These are phyloP conservation scores for Sphenostylis stenocarpa DNA, from an alignment of 306 rosid species.

Conservation along the genomic window DNA sequence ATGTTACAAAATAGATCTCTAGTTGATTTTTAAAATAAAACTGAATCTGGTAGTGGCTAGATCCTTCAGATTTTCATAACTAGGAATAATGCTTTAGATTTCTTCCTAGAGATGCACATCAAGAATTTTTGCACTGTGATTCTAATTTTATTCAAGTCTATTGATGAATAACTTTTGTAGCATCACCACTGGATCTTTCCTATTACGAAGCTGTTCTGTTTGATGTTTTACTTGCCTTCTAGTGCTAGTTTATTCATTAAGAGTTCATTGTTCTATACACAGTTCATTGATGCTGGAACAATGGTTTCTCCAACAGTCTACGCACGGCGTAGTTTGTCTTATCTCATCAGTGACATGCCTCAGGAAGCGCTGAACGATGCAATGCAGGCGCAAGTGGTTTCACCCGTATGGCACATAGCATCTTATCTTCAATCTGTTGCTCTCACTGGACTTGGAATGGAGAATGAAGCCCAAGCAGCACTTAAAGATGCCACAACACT, in stretches of 20 bases:
- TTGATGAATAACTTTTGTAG: background rate
- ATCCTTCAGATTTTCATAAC: background rate
- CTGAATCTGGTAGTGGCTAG: background rate
- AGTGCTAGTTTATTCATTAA: conserved; percentile 4
- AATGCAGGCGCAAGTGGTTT: conserved; percentile 70
- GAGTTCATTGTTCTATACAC: conserved; percentile 24
- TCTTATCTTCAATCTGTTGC: conserved; percentile 80
- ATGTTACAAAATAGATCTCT: conserved; percentile 5
- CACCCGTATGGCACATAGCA: conserved; percentile 80
- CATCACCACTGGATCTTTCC: background rate
- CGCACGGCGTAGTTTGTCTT: conserved; percentile 68
- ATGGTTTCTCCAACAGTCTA: conserved; percentile 77
- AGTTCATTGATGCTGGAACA: conserved; percentile 75
- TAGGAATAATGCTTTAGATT: background rate
- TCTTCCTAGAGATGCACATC: conserved; percentile 1
- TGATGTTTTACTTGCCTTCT: background rate
- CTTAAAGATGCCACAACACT: conserved; percentile 65
- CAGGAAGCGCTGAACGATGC: conserved; percentile 71
- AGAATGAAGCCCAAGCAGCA: conserved; percentile 64
- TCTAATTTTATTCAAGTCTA: background rate
- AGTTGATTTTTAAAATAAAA: background rate
- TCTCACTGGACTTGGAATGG: conserved; percentile 61
- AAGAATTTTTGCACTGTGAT: background rate
- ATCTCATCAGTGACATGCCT: conserved; percentile 70
- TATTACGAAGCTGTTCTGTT: conserved; percentile 15